These are phyloP conservation scores for Gaultheria prostrata DNA, from an alignment of 148 eudicot genomes.

Conservation along the genomic window DNA sequence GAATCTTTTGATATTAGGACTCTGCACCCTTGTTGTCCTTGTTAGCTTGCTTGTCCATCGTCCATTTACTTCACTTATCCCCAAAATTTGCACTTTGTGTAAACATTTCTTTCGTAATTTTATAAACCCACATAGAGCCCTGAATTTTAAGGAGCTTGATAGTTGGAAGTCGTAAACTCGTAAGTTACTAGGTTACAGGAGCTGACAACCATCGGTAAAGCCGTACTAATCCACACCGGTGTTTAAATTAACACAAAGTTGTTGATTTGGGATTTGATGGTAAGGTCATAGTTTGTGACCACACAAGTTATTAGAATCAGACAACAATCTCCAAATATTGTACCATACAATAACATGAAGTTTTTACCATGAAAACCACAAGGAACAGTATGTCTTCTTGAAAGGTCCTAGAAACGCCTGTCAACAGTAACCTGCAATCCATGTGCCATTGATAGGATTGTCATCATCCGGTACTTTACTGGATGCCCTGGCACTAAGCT, in stretches of 20 bases:
- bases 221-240: not conserved
- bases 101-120: not conserved
- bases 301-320: not conserved
- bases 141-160: not conserved
- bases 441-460: constrained; percentile 79
- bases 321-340: not conserved
- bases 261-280: not conserved
- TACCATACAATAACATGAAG: not conserved
- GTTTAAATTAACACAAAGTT: not conserved
- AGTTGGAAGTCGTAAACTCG: not conserved
- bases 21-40: not conserved
- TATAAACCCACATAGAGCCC: not conserved
- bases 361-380: not conserved
- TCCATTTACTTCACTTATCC: not conserved
- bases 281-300: not conserved
- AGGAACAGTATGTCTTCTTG: not conserved
- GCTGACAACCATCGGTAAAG: not conserved
- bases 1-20: too few relatives aligned
- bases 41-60: not conserved
- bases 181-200: constrained; percentile 1
- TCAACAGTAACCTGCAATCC: constrained; percentile 67
- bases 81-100: not conserved
- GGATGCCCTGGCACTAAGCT: constrained; percentile 64
- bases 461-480: constrained; percentile 91
- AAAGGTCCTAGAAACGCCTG: constrained; percentile 30